Base-by-base conservation (phyloP, 805 yeast genomes). In the Myxozyma neotropica region DNA sequence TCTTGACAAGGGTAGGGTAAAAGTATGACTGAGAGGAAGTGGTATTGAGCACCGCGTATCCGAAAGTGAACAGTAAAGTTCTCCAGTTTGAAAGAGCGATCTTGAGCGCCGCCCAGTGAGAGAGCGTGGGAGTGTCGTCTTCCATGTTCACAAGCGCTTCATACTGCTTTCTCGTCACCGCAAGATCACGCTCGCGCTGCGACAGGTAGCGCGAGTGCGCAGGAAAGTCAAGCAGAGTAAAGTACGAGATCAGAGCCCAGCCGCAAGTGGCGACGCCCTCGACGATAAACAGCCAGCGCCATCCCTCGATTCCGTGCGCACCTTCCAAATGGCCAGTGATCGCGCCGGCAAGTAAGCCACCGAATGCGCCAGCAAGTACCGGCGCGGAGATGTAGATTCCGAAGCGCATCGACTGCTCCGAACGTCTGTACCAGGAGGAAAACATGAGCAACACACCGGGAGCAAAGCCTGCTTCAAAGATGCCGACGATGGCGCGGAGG, bases 261-360 rank as follows among this genome's bases (percentile, higher is more conserved):
- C 55, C 62, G 49, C 27, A 17, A 10, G 62, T 58, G 5, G 58
- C 50, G 7, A 43, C 44, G 17, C 62, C 62, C 47, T 58, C 62
- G n/a, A 58, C 54, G n/a, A 58, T 54, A 68, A 84, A 86, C 67
- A 84, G 81, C 90, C 90, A 87, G 75, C 85, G 78, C 90, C 90
- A 87, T 10, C 88, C 83, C 7, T 77, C 77, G 13, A 81, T 73
- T 0, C 89, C 89, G 47, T 71, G 68, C 12, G 69, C 74, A 27
- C 86, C 88, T 55, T 77, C 73, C 65, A 86, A 69, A 39, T 72
- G 66, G 24, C 75, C 67, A 55, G 75, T 79, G 36, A 84, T 78
- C 7, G 85, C 81, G n/a, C 86, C 82, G 63, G 85, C 85, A 45
- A 86, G 73, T 59, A 83, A 79, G 47, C 88, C 87, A 0, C 87